Conservation (phyloP, 345 rosid genomes). For the Nasturtium officinale region DNA sequence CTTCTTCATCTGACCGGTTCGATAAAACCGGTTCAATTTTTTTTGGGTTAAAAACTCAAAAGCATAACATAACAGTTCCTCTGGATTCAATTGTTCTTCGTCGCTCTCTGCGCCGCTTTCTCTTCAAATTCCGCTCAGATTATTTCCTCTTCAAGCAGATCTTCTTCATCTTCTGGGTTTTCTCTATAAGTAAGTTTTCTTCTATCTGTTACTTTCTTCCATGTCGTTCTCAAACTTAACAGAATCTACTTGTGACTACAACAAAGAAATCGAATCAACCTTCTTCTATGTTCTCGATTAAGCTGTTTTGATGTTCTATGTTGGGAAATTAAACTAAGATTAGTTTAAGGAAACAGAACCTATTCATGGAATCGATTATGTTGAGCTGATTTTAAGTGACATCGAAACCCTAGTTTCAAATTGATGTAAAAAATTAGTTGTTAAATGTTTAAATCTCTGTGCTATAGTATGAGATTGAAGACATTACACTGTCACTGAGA, state of each 20-base stretch:
- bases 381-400: background rate
- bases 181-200: conserved; percentile 16
- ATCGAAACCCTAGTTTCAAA: conserved; percentile 24
- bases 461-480: too few relatives aligned
- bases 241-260: background rate
- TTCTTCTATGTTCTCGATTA: background rate
- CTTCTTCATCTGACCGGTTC: background rate
- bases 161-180: conserved; percentile 13
- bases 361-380: background rate
- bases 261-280: background rate
- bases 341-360: background rate
- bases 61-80: too few relatives aligned
- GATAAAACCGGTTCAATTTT: conserved; percentile 6
- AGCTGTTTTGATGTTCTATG: background rate
- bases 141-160: background rate
- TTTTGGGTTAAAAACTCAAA: background rate
- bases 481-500: background rate
- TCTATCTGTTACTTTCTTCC: background rate
- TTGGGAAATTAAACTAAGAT: background rate
- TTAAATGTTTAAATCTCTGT: too few relatives aligned
- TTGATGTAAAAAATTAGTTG: too few relatives aligned
- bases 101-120: conserved; percentile 24
- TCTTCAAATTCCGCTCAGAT: conserved; percentile 16
- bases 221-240: background rate
- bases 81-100: background rate